Base-by-base conservation (phyloP, 148 eudicot genomes). In the Dianthus caryophyllus region DNA sequence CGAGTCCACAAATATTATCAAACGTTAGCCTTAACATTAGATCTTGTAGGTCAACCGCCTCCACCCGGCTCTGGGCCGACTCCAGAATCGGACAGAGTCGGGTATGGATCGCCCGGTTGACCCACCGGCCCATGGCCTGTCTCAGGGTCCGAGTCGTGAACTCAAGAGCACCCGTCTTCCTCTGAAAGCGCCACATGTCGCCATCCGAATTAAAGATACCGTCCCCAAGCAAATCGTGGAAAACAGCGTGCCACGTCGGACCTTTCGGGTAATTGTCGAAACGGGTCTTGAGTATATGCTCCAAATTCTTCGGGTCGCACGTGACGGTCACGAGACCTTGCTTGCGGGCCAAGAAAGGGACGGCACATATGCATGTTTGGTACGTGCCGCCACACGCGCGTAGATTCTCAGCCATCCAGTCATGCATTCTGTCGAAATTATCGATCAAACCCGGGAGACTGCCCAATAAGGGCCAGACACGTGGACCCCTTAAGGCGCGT, bases 121-220 rank as follows among this genome's bases (percentile, higher is more conserved):
- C 96, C 97, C 97, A 91, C 67, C 92, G 71, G 51, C 85, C 97
- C 97, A 91, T 91, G 68, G 96, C 97, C 24, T 86, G 96, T 2
- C 90, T 88, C n/a, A 91, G 83, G 1, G 96, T 91, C 39, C 97
- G 75, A 2, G 97, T 91, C 0, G 97, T 91, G 80, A 91, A 91
- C 87, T 91, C 97, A 11, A 91, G 85, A 0, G 97, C 97, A 20
- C 96, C 96, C 0, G 97, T 91, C 79, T 88, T 91, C 70, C 97
- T 72, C 70, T 91, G 97, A 59, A 91, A 82, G 0, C 84, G 84
- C 97, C 97, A 91, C 65, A 96, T 88, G 70, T 88, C 93, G n/a
- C 97, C 96, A 39, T 91, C 97, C 0, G 97, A 88, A 52, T 91
- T 91, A 71, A 91, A 91, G 44, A 91, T 91, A 49, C 97, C 97